Percentiles rank a stretch among this genome's conserved stretches.
These are phyloP conservation scores for Daldinia sp. DNA, from an alignment of 2,329 filamentous ascomycete species.

Conservation along the genomic window DNA sequence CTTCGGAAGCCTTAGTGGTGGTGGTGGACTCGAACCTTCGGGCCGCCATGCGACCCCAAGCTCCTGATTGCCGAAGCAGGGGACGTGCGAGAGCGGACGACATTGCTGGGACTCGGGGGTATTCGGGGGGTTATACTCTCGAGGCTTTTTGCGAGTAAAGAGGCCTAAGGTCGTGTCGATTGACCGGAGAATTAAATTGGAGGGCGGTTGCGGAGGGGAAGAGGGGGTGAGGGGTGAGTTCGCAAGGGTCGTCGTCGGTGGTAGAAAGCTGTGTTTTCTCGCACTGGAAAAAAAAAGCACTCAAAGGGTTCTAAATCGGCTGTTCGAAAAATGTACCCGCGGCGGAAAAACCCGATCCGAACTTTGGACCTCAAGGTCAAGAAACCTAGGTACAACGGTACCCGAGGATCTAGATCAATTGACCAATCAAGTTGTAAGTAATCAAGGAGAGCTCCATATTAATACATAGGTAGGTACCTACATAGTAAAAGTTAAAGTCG, in stretches of 20 bases:
- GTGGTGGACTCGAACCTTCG: constrained; percentile 73
- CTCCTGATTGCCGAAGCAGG: constrained; percentile 52
- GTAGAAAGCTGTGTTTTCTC: constrained; percentile 37
- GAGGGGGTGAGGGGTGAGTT: constrained; percentile 23
- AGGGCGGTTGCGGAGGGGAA: constrained; percentile 8
- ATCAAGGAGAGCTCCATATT: neutral
- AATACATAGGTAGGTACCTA: neutral
- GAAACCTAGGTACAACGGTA: constrained; percentile 8
- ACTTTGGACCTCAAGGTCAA: constrained; percentile 38
- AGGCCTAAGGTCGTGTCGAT: constrained; percentile 9
- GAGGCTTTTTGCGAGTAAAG: constrained; percentile 20
- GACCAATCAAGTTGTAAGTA: constrained; percentile 33
- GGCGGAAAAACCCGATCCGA: constrained; percentile 53
- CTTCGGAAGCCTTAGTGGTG: constrained; percentile 60
- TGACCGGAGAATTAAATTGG: constrained; percentile 39
- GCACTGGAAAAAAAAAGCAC: constrained; percentile 57
- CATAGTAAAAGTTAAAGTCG: neutral
- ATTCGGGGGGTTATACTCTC: constrained; percentile 8
- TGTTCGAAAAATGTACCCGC: constrained; percentile 43
- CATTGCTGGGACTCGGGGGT: constrained; percentile 41
- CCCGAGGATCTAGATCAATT: constrained; percentile 31
- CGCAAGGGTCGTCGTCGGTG: constrained; percentile 42
- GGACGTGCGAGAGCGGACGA: constrained; percentile 51
- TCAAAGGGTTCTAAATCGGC: constrained; percentile 55
- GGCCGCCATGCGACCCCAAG: constrained; percentile 59